Evolutionary conservation across 192 early-diverging fungal species (phyloP).

Genomic region (Backusella westeae): DNA sequence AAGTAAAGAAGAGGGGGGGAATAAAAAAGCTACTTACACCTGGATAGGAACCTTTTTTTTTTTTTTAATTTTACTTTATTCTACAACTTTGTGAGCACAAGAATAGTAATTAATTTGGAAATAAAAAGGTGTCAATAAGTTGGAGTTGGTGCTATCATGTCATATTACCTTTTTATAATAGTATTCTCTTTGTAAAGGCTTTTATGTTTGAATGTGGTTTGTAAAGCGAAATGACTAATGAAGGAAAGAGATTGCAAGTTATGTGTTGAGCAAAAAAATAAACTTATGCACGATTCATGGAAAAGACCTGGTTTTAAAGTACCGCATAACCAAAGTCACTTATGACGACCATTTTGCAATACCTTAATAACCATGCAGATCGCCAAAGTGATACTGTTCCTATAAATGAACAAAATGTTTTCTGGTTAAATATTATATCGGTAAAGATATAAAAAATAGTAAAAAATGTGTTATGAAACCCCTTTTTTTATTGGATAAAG

Average conservation of each 20-base stretch:
- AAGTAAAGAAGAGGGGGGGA: neutral
- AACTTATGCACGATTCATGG: slow-evolving; percentile 2
- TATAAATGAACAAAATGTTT: neutral
- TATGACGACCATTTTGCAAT: slow-evolving; percentile 5
- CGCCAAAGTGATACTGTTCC: neutral
- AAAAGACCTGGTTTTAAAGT: neutral
- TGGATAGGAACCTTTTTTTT: neutral
- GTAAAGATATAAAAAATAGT: neutral
- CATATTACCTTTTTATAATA: neutral
- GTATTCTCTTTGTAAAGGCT: neutral
- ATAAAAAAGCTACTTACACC: neutral
- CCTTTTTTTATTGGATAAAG: neutral
- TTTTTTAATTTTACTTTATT: slow-evolving; percentile 11
- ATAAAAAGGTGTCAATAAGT: neutral
- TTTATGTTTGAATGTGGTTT: neutral
- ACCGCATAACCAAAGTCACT: neutral
- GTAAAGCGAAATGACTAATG: neutral
- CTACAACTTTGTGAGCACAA: neutral
- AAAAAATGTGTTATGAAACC: neutral
- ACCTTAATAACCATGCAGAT: neutral
- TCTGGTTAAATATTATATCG: neutral
- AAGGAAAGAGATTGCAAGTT: neutral
- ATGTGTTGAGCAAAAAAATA: neutral
- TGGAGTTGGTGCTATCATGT: neutral
- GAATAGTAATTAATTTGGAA: neutral